Evolutionary conservation across 495 filamentous ascomycete species (phyloP).

Genomic region (Aspergillus panamensis): DNA sequence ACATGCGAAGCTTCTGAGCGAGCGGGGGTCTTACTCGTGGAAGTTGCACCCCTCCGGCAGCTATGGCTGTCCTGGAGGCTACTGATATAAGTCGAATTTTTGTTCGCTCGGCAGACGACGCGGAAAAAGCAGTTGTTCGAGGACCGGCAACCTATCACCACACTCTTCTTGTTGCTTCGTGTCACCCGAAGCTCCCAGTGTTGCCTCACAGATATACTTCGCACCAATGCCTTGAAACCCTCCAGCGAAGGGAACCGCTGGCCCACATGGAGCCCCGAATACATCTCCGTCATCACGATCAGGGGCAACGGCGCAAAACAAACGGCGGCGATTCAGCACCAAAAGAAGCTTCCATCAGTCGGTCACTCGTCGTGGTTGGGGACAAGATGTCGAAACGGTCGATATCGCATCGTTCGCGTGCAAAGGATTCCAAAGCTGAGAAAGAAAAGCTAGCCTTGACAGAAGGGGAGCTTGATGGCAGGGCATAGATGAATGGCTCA

Average conservation of each 20-base stretch:
- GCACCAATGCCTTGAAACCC: conserved; percentile 43
- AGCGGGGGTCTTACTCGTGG: conserved; percentile 36
- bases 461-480: not conserved
- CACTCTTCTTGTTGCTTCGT: conserved; percentile 48
- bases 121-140: conserved; percentile 44
- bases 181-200: conserved; percentile 48
- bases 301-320: conserved; percentile 12
- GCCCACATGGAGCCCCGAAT: conserved; percentile 45
- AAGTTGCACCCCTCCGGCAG: conserved; percentile 35
- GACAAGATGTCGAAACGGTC: not conserved
- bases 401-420: conserved; percentile 18
- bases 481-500: not conserved
- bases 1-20: conserved; percentile 50
- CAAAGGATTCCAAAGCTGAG: not conserved
- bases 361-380: conserved; percentile 21
- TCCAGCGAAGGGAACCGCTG: conserved; percentile 44
- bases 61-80: conserved; percentile 46
- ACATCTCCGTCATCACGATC: conserved; percentile 41
- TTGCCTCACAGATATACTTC: conserved; percentile 45
- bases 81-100: conserved; percentile 47
- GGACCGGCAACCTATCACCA: conserved; percentile 45
- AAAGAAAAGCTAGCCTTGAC: not conserved
- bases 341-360: conserved; percentile 22
- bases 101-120: conserved; percentile 47
- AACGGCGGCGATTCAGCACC: conserved; percentile 20